phyloP scores from a whole-genome alignment of 129 eudicot species.

The Sambucus nigra region DNA sequence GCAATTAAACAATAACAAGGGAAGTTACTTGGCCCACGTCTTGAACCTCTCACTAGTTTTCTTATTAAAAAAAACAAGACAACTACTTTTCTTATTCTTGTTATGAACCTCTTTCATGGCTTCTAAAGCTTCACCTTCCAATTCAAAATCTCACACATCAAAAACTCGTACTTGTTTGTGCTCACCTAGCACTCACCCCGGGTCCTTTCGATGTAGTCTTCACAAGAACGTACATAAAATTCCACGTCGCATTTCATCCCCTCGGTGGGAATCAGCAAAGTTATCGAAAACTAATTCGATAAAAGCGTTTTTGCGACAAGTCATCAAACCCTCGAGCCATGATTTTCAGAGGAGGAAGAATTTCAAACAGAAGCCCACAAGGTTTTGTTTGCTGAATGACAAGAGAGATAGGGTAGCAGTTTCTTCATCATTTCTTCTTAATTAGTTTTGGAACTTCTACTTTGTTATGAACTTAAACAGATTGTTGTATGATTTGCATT shows the following conservation, averaged over 20 bases:
- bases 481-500: too few species aligned
- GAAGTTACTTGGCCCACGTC: too few species aligned
- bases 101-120: too few species aligned
- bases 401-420: too few species aligned
- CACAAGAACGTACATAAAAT: constrained; percentile 27
- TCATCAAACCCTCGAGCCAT: constrained; percentile 41
- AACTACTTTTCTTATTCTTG: too few species aligned
- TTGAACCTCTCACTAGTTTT: too few species aligned
- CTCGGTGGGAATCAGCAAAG: not conserved
- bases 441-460: too few species aligned
- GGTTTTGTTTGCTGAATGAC: constrained; percentile 37
- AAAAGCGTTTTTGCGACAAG: constrained; percentile 24
- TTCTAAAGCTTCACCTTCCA: not conserved
- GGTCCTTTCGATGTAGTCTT: constrained; percentile 43
- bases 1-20: too few species aligned
- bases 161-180: constrained; percentile 24
- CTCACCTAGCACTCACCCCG: constrained; percentile 51
- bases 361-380: constrained; percentile 38
- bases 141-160: constrained; percentile 14
- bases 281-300: constrained; percentile 31
- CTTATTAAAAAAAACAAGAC: too few species aligned
- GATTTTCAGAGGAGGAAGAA: constrained; percentile 34
- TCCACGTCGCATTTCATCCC: too few species aligned
- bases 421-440: too few species aligned
- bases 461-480: too few species aligned